Evolutionary conservation across 108 stramenopile species (phyloP).

Genomic region (Fistulifera solaris): DNA sequence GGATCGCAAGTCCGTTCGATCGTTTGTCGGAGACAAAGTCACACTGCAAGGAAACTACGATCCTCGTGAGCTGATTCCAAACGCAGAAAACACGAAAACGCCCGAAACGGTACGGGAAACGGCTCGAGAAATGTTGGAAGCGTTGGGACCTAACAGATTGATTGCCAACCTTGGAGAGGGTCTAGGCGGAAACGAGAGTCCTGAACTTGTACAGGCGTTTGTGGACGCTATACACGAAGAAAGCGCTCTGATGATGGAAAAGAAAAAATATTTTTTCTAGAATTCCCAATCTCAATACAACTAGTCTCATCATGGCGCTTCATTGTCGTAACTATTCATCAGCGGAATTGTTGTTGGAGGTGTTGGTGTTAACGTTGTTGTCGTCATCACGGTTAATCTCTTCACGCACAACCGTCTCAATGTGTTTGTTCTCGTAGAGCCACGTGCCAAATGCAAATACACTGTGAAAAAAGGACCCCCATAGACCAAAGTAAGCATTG

Average conservation of each 20-base stretch:
- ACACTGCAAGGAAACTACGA: conserved; percentile 90
- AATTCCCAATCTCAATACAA: too few relatives aligned
- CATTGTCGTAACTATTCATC: too few relatives aligned
- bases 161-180: conserved; percentile 96
- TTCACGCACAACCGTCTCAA: conserved; percentile 6
- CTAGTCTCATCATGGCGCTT: too few relatives aligned
- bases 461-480: conserved; percentile 40
- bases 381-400: conserved; percentile 1
- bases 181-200: conserved; percentile 87
- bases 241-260: conserved; percentile 61
- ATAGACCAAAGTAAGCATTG: conserved; percentile 37
- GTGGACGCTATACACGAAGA: conserved; percentile 85
- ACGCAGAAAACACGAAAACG: conserved; percentile 42
- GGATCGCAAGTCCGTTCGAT: conserved; percentile 51
- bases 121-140: conserved; percentile 64
- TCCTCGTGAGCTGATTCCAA: conserved; percentile 56
- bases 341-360: too few relatives aligned
- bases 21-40: conserved; percentile 41
- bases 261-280: too few relatives aligned
- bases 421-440: conserved; percentile 43
- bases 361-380: not conserved
- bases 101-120: conserved; percentile 60
- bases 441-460: conserved; percentile 36
- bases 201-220: conserved; percentile 74
- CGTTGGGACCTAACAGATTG: conserved; percentile 75